Conservation (phyloP, 371 early-diverging fungal species). For the Apophysomyces elegans region DNA sequence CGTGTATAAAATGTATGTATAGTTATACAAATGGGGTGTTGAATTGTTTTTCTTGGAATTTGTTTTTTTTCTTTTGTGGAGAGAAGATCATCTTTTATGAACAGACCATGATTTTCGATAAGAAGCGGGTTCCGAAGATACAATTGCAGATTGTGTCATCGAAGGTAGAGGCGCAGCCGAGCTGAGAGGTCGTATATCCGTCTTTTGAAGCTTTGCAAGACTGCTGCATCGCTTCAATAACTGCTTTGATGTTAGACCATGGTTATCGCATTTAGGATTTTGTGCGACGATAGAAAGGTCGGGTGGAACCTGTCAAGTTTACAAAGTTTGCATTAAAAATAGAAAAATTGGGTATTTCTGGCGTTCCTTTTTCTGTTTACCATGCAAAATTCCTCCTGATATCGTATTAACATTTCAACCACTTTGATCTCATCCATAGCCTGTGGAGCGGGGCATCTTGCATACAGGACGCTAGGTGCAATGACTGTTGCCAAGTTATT, state of each 20-base stretch:
- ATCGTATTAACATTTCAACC: conserved; percentile 71
- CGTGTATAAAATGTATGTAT: not conserved
- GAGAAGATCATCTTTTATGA: not conserved
- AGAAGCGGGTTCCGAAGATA: not conserved
- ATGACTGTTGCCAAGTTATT: conserved; percentile 92
- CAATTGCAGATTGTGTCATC: not conserved
- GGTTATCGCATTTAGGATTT: conserved; percentile 12
- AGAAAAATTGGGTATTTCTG: not conserved
- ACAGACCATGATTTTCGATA: conserved; percentile 1
- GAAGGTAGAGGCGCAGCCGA: not conserved
- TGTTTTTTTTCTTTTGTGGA: not conserved
- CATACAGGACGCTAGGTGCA: conserved; percentile 87
- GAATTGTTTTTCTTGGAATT: no score
- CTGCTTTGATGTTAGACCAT: not conserved
- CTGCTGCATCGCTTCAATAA: not conserved
- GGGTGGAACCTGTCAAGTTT: conserved; percentile 12
- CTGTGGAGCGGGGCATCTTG: conserved; percentile 32
- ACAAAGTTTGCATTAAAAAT: conserved; percentile 9
- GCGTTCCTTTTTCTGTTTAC: conserved; percentile 27
- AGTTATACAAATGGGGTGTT: no score
- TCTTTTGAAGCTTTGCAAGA: not conserved
- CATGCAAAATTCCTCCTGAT: conserved; percentile 76
- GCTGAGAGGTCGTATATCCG: not conserved
- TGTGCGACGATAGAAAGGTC: conserved; percentile 7
- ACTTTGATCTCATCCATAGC: conserved; percentile 69